Evolutionary conservation across 2,329 filamentous ascomycete species (phyloP), one percentile per base, ranked within the genome.

Genomic region (Teratosphaeria nubilosa): DNA sequence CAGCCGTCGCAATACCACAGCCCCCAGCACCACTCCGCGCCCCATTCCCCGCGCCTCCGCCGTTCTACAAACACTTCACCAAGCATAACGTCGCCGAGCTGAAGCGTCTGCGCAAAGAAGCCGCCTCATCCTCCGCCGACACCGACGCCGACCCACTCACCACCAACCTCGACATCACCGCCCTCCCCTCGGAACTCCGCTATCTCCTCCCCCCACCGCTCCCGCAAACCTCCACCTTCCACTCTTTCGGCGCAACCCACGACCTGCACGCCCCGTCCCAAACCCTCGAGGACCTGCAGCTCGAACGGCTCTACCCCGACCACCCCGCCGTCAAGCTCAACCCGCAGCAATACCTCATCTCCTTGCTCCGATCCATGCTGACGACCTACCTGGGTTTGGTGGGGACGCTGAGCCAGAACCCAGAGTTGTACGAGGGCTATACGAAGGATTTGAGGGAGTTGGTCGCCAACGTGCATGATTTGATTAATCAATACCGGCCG

Each of bases 401-500:
- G 0, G 90, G 90, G 25, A 77, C 88, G 14, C 77, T 95, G 58
- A 80, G 82, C 10, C 74, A 82, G n/a, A 80, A 86, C 52, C 63
- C 62, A 3, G 64, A 66, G 9, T 66, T 86, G 70, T 87, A 85
- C 55, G 78, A 82, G 27, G 80, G 84, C 50, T 95, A 95, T 70
- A 80, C 92, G 52, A 78, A 84, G 51, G 87, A 97, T 71, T 75
- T 99, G 32, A 82, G 87, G 66, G 91, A 86, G 16, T 76, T 97
- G 30, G 86, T 95, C 62, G 86, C 92, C 72, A 97, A 97, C 72
- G 87, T 95, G 68, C 91, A 96, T 74, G 90, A 95, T 68, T 81
- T 96, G 56, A 84, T 97, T 64, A 99, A 99, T 72, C 86, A 95
- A 72, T 97, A 96, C 74, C 82, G 92, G 32, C 91, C 91, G 10